Evolutionary conservation across 345 rosid genomes (phyloP), one percentile per base, ranked within the genome.

Genomic region (Angophora floribunda): DNA sequence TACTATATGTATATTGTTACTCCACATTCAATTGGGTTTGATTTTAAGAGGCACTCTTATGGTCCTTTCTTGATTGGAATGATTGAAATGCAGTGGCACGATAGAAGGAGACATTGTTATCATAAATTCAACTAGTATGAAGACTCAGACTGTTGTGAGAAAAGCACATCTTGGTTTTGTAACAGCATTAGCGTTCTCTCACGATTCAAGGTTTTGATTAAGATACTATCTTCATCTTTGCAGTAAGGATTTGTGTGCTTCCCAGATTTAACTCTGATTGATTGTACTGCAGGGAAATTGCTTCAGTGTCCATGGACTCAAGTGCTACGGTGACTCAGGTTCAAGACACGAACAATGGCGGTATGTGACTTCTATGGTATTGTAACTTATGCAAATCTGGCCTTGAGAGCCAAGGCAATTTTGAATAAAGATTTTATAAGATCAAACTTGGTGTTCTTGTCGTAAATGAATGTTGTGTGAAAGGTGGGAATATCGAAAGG

Each of bases 161-260:
- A 95, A 94, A 91, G 99, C 99, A 86, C 99, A 97, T 92, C 93
- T 96, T 50, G 99, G 96, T 89, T 91, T 97, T 85, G 99, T 95
- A 85, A 97, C 99, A 8, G 96, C 98, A 79, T 87, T 97, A 89
- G 88, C 94, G 59, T 97, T 98, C 93, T 95, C 99, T 51, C 94
- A 90, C 30, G 97, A 97, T 93, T 97, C 99, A 93, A 98, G 99
- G 99, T 98, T 70, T 80, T 52, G 41, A 51, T 52, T 85, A 52
- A n/a, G 51, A 44, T 26, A 45, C 32, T 52, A 51, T 65, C 24
- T 4, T 85, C 51, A 75, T 75, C 49, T 75, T 75, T 75, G 84
- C 84, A 41, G 28, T 75, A 6, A 51, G 6, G 61, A 85, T 51
- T 52, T 13, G 9, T 51, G 63, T 24, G 8, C 28, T 52, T 5